These are phyloP conservation scores for Phytophthora ramorum DNA, from an alignment of 352 stramenopile species.

Conservation along the genomic window DNA sequence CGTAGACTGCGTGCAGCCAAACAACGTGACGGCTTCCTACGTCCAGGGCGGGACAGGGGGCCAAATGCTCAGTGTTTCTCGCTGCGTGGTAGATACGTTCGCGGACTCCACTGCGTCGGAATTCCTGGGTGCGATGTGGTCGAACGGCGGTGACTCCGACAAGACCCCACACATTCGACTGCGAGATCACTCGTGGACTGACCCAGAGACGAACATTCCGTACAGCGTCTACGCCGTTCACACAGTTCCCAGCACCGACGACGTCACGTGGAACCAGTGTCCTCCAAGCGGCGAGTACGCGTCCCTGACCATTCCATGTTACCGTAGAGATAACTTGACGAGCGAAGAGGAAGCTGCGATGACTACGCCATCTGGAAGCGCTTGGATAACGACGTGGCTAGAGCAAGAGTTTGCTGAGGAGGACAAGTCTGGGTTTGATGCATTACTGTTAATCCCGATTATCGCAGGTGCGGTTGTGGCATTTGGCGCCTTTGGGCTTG, in stretches of 20 bases:
- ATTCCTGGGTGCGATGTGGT: constrained; percentile 35
- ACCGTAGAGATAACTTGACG: not conserved
- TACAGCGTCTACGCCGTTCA: constrained; percentile 33
- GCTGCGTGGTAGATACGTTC: constrained; percentile 39
- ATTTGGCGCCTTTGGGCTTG: too few relatives aligned
- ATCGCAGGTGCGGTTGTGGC: too few relatives aligned
- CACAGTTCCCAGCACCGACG: constrained; percentile 4
- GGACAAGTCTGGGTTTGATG: constrained; percentile 3
- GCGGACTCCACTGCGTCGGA: not conserved
- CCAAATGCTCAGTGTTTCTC: constrained; percentile 37
- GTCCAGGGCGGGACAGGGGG: constrained; percentile 31
- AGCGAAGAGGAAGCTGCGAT: not conserved
- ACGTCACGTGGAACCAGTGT: not conserved
- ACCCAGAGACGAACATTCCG: constrained; percentile 3
- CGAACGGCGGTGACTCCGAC: constrained; percentile 20
- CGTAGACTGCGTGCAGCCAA: constrained; percentile 36
- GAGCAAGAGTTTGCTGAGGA: not conserved
- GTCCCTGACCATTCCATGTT: constrained; percentile 9
- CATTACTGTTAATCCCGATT: constrained; percentile 1
- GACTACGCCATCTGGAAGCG: not conserved
- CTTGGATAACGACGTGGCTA: not conserved
- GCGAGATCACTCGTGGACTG: constrained; percentile 24
- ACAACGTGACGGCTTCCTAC: constrained; percentile 13
- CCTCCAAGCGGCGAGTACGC: constrained; percentile 6
- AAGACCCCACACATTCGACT: constrained; percentile 24